A percentile compares a stretch with the other conserved stretches of the same genome.
phyloP scores from a whole-genome alignment of 148 eudicot species.

The Cornus controversa region DNA sequence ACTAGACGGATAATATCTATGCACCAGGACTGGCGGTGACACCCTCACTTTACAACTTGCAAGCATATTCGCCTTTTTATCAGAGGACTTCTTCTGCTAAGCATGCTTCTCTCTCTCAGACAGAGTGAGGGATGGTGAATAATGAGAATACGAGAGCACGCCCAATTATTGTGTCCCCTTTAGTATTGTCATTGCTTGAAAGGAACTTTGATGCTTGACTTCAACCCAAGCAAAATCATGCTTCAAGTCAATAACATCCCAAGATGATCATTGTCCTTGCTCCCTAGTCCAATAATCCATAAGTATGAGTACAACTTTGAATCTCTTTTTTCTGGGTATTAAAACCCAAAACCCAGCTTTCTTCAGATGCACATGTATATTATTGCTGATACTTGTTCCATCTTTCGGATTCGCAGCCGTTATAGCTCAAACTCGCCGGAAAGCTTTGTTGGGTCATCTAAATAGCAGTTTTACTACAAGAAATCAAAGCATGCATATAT shows the following conservation, averaged over 20 bases:
- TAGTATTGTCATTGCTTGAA: slow-evolving; percentile 49
- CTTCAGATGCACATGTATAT: neutral
- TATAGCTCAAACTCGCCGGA: neutral
- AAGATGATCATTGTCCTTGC: neutral
- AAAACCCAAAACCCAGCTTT: neutral
- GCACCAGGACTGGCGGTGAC: too few relatives aligned
- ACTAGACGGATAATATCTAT: too few relatives aligned
- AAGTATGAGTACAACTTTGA: neutral
- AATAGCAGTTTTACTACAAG: neutral
- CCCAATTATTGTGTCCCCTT: slow-evolving; percentile 57
- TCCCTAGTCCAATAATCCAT: slow-evolving; percentile 11
- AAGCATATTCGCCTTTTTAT: neutral
- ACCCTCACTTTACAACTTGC: neutral
- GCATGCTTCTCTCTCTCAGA: neutral
- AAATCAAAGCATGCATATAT: too few relatives aligned
- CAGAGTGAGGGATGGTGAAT: slow-evolving; percentile 5
- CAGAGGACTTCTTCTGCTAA: neutral
- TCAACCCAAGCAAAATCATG: slow-evolving; percentile 42
- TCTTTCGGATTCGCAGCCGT: neutral
- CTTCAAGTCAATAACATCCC: slow-evolving; percentile 21
- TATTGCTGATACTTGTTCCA: neutral
- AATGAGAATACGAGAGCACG: slow-evolving; percentile 41
- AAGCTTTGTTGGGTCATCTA: neutral
- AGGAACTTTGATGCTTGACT: slow-evolving; percentile 52
- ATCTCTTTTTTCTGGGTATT: neutral